Evolutionary conservation across 345 rosid species (phyloP).

Genomic region (Eucalyptus leucophloia): DNA sequence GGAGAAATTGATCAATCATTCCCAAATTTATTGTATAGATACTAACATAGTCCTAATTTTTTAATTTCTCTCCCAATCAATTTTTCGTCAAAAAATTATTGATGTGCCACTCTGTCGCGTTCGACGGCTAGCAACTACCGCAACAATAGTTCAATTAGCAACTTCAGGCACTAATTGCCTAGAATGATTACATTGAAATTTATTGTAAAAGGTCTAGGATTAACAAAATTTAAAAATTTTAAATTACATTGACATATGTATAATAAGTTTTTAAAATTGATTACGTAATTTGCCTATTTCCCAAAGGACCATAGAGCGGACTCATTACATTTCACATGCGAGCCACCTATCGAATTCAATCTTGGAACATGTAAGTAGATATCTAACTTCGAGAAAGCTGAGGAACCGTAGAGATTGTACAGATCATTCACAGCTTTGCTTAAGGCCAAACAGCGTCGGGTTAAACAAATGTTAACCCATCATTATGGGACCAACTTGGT

Average conservation of each 20-base stretch:
- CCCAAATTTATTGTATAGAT: background rate
- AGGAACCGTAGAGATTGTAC: background rate
- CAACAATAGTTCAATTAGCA: accelerated
- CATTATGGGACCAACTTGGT: background rate
- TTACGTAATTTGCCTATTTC: accelerated
- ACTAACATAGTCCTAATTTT: background rate
- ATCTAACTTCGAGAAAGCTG: background rate
- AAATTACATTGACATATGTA: accelerated
- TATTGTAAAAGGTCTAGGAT: accelerated
- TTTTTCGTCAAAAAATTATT: accelerated
- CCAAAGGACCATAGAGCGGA: background rate
- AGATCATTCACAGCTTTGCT: background rate
- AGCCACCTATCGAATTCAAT: background rate
- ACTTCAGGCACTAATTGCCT: accelerated
- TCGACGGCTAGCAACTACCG: accelerated
- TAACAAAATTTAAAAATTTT: accelerated
- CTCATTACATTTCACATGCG: background rate
- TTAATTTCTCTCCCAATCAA: background rate
- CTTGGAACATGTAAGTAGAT: background rate
- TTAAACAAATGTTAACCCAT: background rate
- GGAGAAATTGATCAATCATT: background rate
- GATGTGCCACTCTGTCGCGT: accelerated
- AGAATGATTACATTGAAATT: background rate
- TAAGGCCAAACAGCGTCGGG: background rate
- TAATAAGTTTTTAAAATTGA: background rate